Evolutionary conservation across 2,329 filamentous ascomycete species (phyloP).

Genomic region (Alternaria ventricosa): DNA sequence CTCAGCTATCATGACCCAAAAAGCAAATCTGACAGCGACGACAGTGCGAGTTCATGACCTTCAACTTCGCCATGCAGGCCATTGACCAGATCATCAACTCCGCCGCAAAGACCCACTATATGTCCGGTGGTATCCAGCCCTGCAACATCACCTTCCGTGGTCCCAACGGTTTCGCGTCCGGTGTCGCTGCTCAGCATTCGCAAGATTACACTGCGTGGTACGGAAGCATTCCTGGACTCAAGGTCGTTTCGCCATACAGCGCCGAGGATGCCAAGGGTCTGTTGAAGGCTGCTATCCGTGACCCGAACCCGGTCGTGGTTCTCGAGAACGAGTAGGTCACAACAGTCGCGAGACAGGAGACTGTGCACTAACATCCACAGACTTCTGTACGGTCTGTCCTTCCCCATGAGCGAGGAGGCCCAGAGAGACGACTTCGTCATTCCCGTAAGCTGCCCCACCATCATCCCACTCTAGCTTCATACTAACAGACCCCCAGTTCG

Average conservation of each 20-base stretch:
- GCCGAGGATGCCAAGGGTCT: conserved; percentile 98
- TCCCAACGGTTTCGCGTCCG: conserved; percentile 95
- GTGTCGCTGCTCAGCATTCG: conserved; percentile 97
- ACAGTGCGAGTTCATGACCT: conserved; percentile 99
- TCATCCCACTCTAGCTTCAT: background rate
- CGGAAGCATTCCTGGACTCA: conserved; percentile 94
- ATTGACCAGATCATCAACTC: conserved; percentile 99
- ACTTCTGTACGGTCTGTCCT: conserved; percentile 86
- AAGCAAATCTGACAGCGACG: conserved; percentile 20
- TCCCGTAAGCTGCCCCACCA: conserved; percentile 59
- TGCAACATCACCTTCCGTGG: conserved; percentile 99
- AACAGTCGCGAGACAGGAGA: background rate
- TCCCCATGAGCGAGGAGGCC: conserved; percentile 96
- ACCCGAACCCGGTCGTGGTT: conserved; percentile 93
- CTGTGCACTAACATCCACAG: conserved; percentile 51
- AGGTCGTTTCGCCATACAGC: conserved; percentile 96
- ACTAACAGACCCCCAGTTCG: conserved; percentile 62
- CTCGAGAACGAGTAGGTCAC: conserved; percentile 58
- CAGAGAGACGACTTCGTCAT: conserved; percentile 97
- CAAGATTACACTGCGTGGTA: conserved; percentile 99
- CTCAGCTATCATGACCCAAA: background rate
- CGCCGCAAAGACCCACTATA: conserved; percentile 98
- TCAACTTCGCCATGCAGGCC: conserved; percentile 99
- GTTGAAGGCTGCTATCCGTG: conserved; percentile 95
- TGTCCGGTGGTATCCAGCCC: conserved; percentile 99